Conservation (phyloP, 345 rosid genomes). For the Salix brachista region DNA sequence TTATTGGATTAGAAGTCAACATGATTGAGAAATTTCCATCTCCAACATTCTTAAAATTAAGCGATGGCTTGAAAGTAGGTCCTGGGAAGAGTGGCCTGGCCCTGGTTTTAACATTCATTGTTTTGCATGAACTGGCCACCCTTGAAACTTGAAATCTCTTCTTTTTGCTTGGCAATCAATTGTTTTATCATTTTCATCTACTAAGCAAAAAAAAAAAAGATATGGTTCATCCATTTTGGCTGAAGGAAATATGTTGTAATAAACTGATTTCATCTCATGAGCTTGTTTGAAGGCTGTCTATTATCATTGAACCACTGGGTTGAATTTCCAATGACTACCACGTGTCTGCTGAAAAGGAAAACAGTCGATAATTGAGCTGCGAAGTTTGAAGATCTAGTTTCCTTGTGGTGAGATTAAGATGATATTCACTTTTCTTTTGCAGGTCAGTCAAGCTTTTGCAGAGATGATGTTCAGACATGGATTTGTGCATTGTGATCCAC, state of each 20-base stretch:
- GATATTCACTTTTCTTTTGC: constrained; percentile 15
- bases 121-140: not conserved
- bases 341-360: not conserved
- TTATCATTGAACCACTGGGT: not conserved
- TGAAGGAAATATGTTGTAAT: not conserved
- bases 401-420: constrained; percentile 1
- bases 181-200: not conserved
- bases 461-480: constrained; percentile 99
- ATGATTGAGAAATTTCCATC: not conserved
- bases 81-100: not conserved
- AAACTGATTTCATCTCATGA: too few relatives aligned
- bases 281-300: not conserved
- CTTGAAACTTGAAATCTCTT: not conserved
- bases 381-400: not conserved
- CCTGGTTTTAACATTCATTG: not conserved
- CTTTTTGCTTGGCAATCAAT: not conserved
- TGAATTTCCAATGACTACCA: not conserved
- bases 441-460: constrained; percentile 87
- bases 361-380: not conserved
- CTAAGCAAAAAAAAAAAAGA: not conserved
- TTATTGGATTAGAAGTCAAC: constrained; percentile 1
- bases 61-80: not conserved
- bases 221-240: not conserved
- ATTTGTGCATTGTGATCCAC: constrained; percentile 98
- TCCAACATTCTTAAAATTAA: not conserved